Base-by-base conservation (phyloP, 495 filamentous ascomycete genomes). In the Tirmania nivea region DNA sequence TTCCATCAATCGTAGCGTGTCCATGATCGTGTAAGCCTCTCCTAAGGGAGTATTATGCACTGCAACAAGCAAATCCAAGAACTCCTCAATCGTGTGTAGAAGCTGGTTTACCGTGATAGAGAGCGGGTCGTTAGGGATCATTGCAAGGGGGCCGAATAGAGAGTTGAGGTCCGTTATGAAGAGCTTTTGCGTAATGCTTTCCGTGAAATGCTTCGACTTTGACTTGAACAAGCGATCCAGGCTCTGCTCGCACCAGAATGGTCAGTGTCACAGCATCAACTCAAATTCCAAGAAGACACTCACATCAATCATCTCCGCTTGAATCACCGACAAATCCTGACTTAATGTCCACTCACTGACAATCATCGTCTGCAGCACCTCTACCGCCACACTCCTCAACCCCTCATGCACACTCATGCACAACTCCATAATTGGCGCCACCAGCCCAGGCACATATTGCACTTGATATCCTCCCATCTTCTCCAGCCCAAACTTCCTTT, bases 321-420 rank as follows among this genome's bases (percentile, higher is more conserved):
- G 88, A 52, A 99, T 82, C 54, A 92, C 80, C 11, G 79, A 83
- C 19, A 99, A 70, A 61, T 96, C 88, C 62, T 94, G 80, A 60
- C 85, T 94, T 53, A 96, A 68, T n/a, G 83, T 89, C 90, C 90
- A 99, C 68, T 96, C 89, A 65, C 87, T 92, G 56, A 96, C 78
- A 53, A 96, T 94, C 92, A 99, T 96, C 11, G 84, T 92, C 63
- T 94, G 85, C 39, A 99, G 68, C 34, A 96, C 83, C 68, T 89
- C 83, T 31, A 96, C 84, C 10, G 90, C 90, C 60, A 90, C 89
- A 55, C 78, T 77, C 55, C 92, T 75, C 54, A 99, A 68, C 1
- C 87, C 86, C 63, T 93, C 86, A 56, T 99, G 90, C 8, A 95
- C 87, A 61, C 88, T 95, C 17, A 99, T 72, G 60, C 90, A 99